phyloP scores from a whole-genome alignment of 371 early-diverging fungal genomes.

The Dichotomocladium elegans region DNA sequence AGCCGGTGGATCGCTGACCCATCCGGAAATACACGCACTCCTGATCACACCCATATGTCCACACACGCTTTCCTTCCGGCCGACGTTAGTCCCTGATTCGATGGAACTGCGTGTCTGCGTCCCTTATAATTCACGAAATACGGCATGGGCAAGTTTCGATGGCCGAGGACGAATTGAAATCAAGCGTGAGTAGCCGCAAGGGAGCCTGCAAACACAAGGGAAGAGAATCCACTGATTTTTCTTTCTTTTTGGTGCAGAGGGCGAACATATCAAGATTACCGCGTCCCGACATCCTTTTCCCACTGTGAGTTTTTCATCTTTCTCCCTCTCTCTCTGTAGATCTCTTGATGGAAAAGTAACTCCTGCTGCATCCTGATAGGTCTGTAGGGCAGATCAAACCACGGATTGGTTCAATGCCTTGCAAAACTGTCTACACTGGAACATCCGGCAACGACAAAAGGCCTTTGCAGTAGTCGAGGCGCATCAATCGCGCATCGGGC shows the following conservation, averaged over 20 bases:
- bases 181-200: too few species aligned
- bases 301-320: conserved; percentile 40
- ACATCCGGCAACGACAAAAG: conserved; percentile 73
- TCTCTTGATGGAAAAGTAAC: conserved; percentile 26
- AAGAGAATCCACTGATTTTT: conserved; percentile 7
- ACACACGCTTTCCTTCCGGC: conserved; percentile 92
- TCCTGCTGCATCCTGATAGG: conserved; percentile 22
- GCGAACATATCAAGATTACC: conserved; percentile 87
- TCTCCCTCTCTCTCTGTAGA: background rate
- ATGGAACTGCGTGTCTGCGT: conserved; percentile 75
- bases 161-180: conserved; percentile 85
- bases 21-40: conserved; percentile 88
- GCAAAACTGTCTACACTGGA: conserved; percentile 78
- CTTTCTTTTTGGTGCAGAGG: conserved; percentile 57
- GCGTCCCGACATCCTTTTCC: conserved; percentile 84
- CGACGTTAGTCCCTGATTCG: conserved; percentile 88
- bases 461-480: conserved; percentile 53
- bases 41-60: conserved; percentile 94
- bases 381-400: conserved; percentile 66
- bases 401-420: conserved; percentile 85
- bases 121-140: conserved; percentile 65
- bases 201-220: too few species aligned
- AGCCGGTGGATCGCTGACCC: conserved; percentile 89
- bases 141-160: conserved; percentile 84
- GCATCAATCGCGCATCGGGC: conserved; percentile 4